These are phyloP conservation scores for Trichocladium antarcticum DNA, from an alignment of 495 filamentous ascomycete genomes.

Conservation along the genomic window DNA sequence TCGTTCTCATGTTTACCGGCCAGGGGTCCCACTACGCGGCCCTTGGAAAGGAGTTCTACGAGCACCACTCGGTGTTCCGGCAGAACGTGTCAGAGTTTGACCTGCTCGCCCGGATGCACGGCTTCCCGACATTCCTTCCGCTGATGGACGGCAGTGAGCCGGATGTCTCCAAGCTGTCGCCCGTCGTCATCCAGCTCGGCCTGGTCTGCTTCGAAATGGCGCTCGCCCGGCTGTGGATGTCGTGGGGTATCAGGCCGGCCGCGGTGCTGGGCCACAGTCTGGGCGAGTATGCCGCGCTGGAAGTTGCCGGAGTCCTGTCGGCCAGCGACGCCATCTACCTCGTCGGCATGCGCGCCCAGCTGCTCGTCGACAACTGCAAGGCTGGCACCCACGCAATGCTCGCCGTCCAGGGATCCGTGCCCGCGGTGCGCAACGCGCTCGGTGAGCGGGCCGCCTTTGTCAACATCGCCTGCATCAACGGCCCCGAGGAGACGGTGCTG, in stretches of 20 bases:
- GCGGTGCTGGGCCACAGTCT: slow-evolving; percentile 77
- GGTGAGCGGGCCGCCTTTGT: slow-evolving; percentile 20
- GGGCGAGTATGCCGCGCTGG: slow-evolving; percentile 80
- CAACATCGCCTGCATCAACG: slow-evolving; percentile 53
- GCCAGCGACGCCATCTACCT: slow-evolving; percentile 71
- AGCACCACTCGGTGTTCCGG: slow-evolving; percentile 55
- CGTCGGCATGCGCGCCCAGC: slow-evolving; percentile 63
- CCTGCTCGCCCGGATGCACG: slow-evolving; percentile 54
- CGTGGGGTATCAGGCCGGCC: slow-evolving; percentile 64
- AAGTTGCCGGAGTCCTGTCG: slow-evolving; percentile 69
- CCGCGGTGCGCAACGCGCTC: slow-evolving; percentile 32
- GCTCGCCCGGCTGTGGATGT: slow-evolving; percentile 64
- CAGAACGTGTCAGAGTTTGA: slow-evolving; percentile 59
- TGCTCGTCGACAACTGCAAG: slow-evolving; percentile 63
- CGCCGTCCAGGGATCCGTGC: slow-evolving; percentile 40
- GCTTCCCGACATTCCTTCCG: slow-evolving; percentile 55
- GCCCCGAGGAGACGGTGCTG: slow-evolving; percentile 49
- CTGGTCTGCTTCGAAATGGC: slow-evolving; percentile 77
- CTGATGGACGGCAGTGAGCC: slow-evolving; percentile 54
- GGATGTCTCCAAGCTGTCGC: slow-evolving; percentile 50
- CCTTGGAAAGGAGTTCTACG: slow-evolving; percentile 64
- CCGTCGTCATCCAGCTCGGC: slow-evolving; percentile 67
- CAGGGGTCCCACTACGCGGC: slow-evolving; percentile 55
- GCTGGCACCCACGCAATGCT: slow-evolving; percentile 62
- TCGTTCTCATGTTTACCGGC: slow-evolving; percentile 62